Evolutionary conservation across 2,329 filamentous ascomycete species (phyloP), one percentile per base, ranked within the genome.

Genomic region (Arthrobotrys musiformis): DNA sequence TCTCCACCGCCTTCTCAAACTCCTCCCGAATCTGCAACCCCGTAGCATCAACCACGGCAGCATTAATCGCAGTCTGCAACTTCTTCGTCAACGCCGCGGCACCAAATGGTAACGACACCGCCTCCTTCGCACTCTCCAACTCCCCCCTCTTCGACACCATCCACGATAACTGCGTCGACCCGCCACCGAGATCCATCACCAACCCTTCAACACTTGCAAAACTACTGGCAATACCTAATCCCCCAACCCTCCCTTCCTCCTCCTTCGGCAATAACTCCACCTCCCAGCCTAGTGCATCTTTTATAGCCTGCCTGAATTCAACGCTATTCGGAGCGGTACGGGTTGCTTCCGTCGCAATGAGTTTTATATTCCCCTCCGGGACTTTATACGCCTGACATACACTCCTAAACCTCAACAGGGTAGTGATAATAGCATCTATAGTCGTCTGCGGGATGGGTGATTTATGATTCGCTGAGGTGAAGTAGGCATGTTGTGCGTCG

Each of bases 331-430:
- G 83, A 4, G 94, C 93, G 24, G 90, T 92, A 50, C 94, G 89
- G 82, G 94, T 95, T 2, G 94, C 94, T 83, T 97, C 94, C 0
- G 94, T 97, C 19, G 93, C 94, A 46, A 97, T 88, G 8, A 97
- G 88, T 19, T 88, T 88, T 75, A 94, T 88, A 79, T 93, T 90
- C 35, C 83, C 80, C 0, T 86, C 82, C 0, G 89, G 89, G 0
- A 97, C 92, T 17, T 86, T 86, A 81, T 92, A 93, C 72, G 90
- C 88, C 67, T 86, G 82, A 73, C 93, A 94, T 62, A 92, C 91
- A 26, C 85, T 85, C 76, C 89, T 89, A 85, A 97, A 97, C 28
- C 89, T 89, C 22, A 88, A 85, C 9, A 97, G 84, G 1, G 89
- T 89, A 33, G 87, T 84, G 4, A 92, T 84, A 9, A 97, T 92